Base-by-base conservation (phyloP, 306 rosid genomes). In the Lathyrus sativus region DNA sequence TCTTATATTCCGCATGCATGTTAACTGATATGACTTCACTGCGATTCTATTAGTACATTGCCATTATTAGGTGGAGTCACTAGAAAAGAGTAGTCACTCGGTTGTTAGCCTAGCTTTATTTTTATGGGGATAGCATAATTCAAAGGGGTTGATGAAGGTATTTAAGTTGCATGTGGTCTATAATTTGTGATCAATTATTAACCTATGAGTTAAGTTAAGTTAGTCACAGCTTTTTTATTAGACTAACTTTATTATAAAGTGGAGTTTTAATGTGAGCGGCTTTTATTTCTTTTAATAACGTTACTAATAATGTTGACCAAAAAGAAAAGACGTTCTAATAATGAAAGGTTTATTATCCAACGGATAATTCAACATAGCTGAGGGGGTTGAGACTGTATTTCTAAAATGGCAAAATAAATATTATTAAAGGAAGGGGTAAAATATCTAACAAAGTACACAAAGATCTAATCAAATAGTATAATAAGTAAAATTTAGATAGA, bases 121-220 rank as follows among this genome's bases (percentile, higher is more conserved):
- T 54, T 54, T 10, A 50, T 50, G 56, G 10, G 15, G 35, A 24
- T 54, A 18, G 50, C 53, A 29, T 65, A 41, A 41, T 72, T 72
- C 77, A 72, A 72, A 72, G 61, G 49, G 69, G 76, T 37, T 37
- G 76, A 72, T 72, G 69, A 72, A 61, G 62, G 31, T 61, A 71
- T 60, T 60, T 46, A 71, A 60, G 48, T 45, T 45, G 56, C 56
- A 50, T 50, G 29, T 35, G 59, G 50, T 59, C 43, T 26, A 41
- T 68, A 31, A 22, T 24, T 51, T 28, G 7, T 51, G 10, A 54
- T 54, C 6, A 54, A 54, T 35, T 7, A 54, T 10, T 19, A 51
- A 18, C 24, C 41, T 13, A 29, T 31, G 43, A 58, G 15, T 18
- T 50, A 9, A 33, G 38, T 50, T 9, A 17, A 8, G 56, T 3